Percentiles rank a stretch among this genome's conserved stretches.
These are phyloP conservation scores for Ramalina peruviana DNA, from an alignment of 495 filamentous ascomycete species.

Conservation along the genomic window DNA sequence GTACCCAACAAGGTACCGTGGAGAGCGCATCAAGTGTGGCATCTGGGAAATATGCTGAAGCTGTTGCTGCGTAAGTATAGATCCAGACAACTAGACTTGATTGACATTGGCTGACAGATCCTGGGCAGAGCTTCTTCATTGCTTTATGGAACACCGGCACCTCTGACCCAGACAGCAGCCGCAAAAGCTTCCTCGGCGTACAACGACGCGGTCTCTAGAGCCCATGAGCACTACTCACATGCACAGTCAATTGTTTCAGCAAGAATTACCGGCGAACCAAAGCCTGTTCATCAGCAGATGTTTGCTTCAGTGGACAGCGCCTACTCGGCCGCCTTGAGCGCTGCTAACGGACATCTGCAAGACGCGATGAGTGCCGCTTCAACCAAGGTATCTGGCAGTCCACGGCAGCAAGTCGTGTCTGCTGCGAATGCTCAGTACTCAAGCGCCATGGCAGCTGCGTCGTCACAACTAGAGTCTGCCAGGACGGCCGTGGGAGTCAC, in stretches of 20 bases:
- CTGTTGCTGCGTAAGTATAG: constrained; percentile 44
- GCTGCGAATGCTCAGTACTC: constrained; percentile 23
- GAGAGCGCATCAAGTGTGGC: constrained; percentile 38
- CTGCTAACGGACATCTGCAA: constrained; percentile 44
- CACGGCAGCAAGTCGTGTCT: constrained; percentile 19
- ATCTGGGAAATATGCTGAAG: constrained; percentile 42
- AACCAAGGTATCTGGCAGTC: constrained; percentile 26
- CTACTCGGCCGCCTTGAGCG: constrained; percentile 50
- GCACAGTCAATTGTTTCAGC: constrained; percentile 51
- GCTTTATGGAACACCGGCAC: constrained; percentile 46
- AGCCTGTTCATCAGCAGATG: constrained; percentile 46
- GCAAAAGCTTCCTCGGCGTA: constrained; percentile 44
- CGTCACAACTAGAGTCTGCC: constrained; percentile 43
- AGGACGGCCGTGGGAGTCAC: constrained; percentile 34
- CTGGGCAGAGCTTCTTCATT: constrained; percentile 39
- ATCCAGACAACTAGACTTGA: background rate
- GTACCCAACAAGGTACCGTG: constrained; percentile 34
- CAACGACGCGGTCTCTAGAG: constrained; percentile 41
- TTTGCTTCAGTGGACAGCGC: constrained; percentile 52
- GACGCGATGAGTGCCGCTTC: constrained; percentile 34
- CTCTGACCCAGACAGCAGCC: constrained; percentile 26
- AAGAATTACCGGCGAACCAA: constrained; percentile 52
- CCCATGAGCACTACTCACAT: constrained; percentile 48
- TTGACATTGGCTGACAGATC: constrained; percentile 5
- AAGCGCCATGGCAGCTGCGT: constrained; percentile 26